Evolutionary conservation across 306 rosid genomes (phyloP).

Genomic region (Calophaca sinica): DNA sequence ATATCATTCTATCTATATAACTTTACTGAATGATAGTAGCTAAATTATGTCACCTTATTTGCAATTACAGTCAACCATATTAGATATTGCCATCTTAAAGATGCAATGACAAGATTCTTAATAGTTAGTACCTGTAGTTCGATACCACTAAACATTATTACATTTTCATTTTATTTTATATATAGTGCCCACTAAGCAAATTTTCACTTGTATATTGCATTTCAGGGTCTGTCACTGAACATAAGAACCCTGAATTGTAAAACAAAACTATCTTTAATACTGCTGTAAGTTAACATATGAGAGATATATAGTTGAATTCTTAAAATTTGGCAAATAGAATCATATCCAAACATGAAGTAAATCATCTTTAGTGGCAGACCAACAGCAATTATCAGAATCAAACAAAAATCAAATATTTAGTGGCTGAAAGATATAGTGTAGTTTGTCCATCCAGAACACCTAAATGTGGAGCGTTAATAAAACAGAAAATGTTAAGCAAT

Average conservation of each 20-base stretch:
- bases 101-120: neutral
- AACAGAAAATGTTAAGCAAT: conserved; percentile 25
- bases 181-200: neutral
- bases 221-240: neutral
- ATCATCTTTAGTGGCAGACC: neutral
- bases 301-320: neutral
- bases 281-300: too few relatives aligned
- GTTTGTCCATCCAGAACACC: neutral
- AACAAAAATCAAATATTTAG: conserved; percentile 26
- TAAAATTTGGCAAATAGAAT: conserved; percentile 6
- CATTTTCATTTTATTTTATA: neutral
- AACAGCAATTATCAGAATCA: neutral
- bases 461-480: neutral
- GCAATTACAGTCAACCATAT: neutral
- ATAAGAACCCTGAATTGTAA: neutral
- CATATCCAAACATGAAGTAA: conserved; percentile 17
- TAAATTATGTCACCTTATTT: neutral
- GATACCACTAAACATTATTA: neutral
- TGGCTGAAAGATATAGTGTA: neutral
- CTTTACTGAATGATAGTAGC: neutral
- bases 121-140: neutral
- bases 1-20: conserved; percentile 9
- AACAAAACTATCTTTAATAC: too few relatives aligned
- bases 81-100: neutral
- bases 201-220: neutral